Base-by-base conservation (phyloP, 1,284 basidiomycete genomes). In the Tylopilus sp. region DNA sequence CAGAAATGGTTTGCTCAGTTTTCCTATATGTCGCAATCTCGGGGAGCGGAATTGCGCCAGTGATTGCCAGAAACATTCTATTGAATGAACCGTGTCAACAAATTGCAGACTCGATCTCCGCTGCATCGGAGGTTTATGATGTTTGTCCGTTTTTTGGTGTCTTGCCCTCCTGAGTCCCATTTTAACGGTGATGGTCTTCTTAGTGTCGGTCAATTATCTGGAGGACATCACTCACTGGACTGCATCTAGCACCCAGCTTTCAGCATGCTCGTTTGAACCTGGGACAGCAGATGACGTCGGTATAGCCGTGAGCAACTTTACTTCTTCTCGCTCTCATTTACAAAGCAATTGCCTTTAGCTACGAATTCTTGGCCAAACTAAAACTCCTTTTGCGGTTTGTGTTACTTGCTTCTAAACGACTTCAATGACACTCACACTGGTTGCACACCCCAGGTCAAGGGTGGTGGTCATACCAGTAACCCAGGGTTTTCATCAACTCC, bases 391-490 rank as follows among this genome's bases (percentile, higher is more conserved):
- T 26, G 65, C 58, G 3, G 65, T 67, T 12, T 57, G 63, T 56
- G 10, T 60, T 36, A 3, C 44, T 33, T 36, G 33, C 33, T 15
- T n/a, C 16, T 39, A 38, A 33, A 24, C 52, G 16, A n/a, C 18
- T n/a, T 36, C 33, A 36, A 36, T 36, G 36, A 32, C 12, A 16
- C 22, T 47, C 36, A 22, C 13, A 26, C 19, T 2, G 9, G 18
- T 6, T n/a, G 19, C 3, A 12, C 15, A 15, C 32, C 7, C 15
- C 18, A 65, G 64, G 36, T 65, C 36, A 68, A 86, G 73, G 82
- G 85, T 19, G 86, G 86, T 15, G 87, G 88, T 84, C 87, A 70
- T 36, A 29, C 65, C 12, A 1, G 24, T 2, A 63, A 70, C 8
- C 56, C 60, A 4, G 65, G 71, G 4, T 64, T 68, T 53, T 72